Evolutionary conservation across 1,139 yeast species (phyloP).

Genomic region (Magnusiomyces fungicola): DNA sequence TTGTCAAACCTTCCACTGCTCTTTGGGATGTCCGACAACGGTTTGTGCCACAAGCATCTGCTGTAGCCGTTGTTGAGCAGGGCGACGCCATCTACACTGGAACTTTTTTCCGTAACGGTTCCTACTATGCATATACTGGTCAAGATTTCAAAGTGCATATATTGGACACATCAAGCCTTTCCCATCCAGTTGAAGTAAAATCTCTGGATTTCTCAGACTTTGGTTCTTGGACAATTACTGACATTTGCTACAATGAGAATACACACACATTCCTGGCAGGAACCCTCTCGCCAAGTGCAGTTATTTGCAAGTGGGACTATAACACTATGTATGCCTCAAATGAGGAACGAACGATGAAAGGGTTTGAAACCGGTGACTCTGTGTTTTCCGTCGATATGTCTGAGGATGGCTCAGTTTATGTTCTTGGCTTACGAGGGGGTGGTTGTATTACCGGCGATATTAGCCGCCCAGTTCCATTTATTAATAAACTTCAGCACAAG

Average conservation of each 20-base stretch:
- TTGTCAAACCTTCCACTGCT: not conserved
- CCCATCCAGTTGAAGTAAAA: not conserved
- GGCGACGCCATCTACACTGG: not conserved
- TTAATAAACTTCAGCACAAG: slow-evolving; percentile 5
- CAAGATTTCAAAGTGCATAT: not conserved
- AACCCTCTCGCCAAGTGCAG: not conserved
- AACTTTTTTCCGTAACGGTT: not conserved
- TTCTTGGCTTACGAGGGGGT: not conserved
- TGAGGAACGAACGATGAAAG: no score
- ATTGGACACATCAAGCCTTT: not conserved
- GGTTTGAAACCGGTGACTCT: not conserved
- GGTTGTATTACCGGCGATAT: not conserved
- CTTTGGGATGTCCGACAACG: slow-evolving; percentile 1
- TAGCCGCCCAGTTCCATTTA: not conserved
- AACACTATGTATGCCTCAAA: no score
- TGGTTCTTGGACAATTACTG: slow-evolving; percentile 1
- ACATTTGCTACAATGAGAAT: not conserved
- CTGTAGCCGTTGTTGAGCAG: not conserved
- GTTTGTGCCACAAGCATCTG: not conserved
- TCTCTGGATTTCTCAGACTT: not conserved
- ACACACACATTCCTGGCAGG: no score
- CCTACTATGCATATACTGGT: not conserved
- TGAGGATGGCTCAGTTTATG: not conserved
- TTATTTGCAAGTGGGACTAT: not conserved
- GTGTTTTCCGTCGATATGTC: not conserved